These are phyloP conservation scores for Cytidiella melzeri DNA, from an alignment of 768 basidiomycete species.

Conservation along the genomic window DNA sequence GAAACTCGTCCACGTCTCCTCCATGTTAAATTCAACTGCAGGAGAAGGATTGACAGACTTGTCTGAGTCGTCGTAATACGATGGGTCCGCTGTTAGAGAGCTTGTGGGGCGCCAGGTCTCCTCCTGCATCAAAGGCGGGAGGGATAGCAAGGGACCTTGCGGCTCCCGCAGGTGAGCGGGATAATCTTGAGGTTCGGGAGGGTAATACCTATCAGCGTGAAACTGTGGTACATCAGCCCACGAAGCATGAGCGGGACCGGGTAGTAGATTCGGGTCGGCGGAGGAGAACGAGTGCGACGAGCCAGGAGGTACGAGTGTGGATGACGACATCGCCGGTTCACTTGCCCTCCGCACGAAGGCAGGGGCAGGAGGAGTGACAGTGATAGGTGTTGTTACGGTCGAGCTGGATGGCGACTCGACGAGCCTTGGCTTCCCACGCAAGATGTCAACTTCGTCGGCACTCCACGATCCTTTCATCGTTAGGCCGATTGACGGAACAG, in stretches of 20 bases:
- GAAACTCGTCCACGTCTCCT: constrained; percentile 16
- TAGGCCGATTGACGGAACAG: neutral
- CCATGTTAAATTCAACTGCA: constrained; percentile 13
- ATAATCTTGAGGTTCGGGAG: neutral
- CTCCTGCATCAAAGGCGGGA: neutral
- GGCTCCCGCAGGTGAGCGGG: neutral
- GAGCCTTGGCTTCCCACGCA: constrained; percentile 29
- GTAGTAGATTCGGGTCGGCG: neutral
- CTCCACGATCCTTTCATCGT: neutral
- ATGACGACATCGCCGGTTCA: neutral
- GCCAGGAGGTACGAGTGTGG: neutral
- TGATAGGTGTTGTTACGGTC: neutral
- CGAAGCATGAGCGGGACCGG: neutral
- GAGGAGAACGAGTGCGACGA: neutral
- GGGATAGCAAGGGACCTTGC: neutral
- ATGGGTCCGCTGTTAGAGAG: constrained; percentile 15
- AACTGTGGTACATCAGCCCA: neutral
- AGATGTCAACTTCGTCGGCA: constrained; percentile 31
- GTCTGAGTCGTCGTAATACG: constrained; percentile 20
- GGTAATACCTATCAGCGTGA: neutral
- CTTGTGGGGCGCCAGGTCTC: constrained; percentile 7
- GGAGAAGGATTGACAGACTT: neutral
- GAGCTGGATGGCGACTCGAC: neutral
- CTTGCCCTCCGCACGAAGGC: neutral
- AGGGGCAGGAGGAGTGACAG: neutral